Base-by-base conservation (phyloP, 1,284 basidiomycete species). In the Leccinum griseonigrum region DNA sequence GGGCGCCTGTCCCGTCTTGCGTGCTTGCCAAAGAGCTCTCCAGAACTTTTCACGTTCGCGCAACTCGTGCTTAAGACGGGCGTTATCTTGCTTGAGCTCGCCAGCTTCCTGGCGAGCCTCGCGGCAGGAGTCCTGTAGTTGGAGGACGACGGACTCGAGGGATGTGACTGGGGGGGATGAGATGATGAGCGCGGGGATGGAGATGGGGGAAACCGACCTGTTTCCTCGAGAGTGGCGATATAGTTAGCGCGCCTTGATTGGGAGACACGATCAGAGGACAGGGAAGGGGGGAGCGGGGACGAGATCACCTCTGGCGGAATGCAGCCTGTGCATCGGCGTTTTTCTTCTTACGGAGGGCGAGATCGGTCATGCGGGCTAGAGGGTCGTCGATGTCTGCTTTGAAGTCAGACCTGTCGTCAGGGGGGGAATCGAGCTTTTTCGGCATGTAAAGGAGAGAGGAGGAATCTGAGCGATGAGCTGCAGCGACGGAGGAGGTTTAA, bases 171-270 rank as follows among this genome's bases (percentile, higher is more conserved):
- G 53, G 9, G 32, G 52, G 22, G 61, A 31, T 52, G 28, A 36
- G 56, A 69, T 63, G 29, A 40, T 61, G 67, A 69, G 66, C 59
- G 67, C 62, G 60, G 63, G n/a, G 58, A 62, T 52, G 58, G 61
- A 64, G 67, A 60, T 22, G 64, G 61, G 62, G 28, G 59, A 55
- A 32, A 65, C 75, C 78, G 71, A 89, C 90, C 90, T 80, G 91
- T 91, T 75, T 91, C 91, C 74, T 93, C 91, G 66, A 93, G 83
- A n/a, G 90, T 92, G 54, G 89, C 85, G 71, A 93, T 93, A 74
- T 93, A 93, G 75, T 90, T 92, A 57, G 89, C 88, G 66, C 91
- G 82, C 69, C 91, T 80, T 50, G 83, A 68, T 85, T 48, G 22
- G 78, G 60, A 60, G 89, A 72, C 79, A 79, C 16, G 65, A 75